Percentiles rank a stretch among this genome's conserved stretches.
Conservation (phyloP, 2,329 filamentous ascomycete species). For the Pseudonectria foliicola region DNA sequence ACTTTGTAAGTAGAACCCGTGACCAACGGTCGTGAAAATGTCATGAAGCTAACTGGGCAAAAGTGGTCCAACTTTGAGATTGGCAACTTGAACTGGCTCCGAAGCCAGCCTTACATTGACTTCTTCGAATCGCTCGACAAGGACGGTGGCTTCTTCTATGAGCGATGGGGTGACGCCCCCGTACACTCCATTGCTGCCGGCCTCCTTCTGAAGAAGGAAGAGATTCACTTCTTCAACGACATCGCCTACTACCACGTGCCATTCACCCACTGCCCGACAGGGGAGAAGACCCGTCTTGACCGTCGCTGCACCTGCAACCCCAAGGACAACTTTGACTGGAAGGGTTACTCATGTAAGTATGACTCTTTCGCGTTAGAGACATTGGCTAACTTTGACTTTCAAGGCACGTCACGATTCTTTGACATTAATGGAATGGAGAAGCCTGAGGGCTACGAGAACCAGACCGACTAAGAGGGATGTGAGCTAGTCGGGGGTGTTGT, state of each 20-base stretch:
- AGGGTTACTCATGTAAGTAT: conserved; percentile 86
- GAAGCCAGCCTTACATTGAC: conserved; percentile 80
- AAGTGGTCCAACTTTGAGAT: conserved; percentile 99
- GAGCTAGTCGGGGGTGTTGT: conserved; percentile 2
- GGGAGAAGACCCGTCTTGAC: conserved; percentile 74
- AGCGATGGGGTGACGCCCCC: conserved; percentile 95
- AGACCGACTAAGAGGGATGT: conserved; percentile 41
- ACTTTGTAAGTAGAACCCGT: conserved; percentile 64
- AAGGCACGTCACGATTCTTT: conserved; percentile 72
- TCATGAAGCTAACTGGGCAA: conserved; percentile 13
- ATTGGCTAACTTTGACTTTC: conserved; percentile 5
- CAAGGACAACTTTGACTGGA: conserved; percentile 98
- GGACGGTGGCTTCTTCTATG: conserved; percentile 97
- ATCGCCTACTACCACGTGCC: conserved; percentile 98
- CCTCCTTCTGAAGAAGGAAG: conserved; percentile 80
- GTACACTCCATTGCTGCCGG: conserved; percentile 95
- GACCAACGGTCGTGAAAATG: too few relatives aligned
- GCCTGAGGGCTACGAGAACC: conserved; percentile 76
- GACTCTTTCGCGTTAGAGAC: not conserved
- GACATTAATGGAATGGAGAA: conserved; percentile 75
- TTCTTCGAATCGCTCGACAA: conserved; percentile 84
- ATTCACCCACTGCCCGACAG: conserved; percentile 95
- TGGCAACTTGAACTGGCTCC: conserved; percentile 87
- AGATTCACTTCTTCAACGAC: conserved; percentile 98
- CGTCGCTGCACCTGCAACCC: conserved; percentile 93